Conservation (phyloP, 257 asterid species). For the Solanum chmielewskii region DNA sequence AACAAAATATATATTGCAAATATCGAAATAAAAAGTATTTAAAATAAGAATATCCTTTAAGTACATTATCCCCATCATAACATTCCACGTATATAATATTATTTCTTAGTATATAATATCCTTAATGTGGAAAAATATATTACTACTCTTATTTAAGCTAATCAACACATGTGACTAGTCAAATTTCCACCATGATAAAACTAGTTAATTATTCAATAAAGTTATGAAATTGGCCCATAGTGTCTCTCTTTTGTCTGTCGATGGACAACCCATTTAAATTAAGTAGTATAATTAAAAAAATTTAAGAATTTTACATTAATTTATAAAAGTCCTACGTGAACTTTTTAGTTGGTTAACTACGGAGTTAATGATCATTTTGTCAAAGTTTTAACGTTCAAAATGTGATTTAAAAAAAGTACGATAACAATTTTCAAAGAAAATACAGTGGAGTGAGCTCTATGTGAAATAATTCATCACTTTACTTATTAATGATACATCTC, state of each 20-base stretch:
- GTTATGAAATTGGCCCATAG: neutral
- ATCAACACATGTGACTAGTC: neutral
- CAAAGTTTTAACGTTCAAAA: neutral
- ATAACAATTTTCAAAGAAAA: too few species aligned
- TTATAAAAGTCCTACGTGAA: neutral
- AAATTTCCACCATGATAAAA: neutral
- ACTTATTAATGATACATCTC: neutral
- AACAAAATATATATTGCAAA: neutral
- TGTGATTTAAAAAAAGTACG: neutral
- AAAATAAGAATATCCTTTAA: neutral
- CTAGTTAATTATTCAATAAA: neutral
- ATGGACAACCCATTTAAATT: neutral
- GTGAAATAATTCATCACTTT: neutral
- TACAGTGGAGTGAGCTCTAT: neutral
- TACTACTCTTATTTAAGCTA: neutral
- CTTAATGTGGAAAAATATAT: too few species aligned
- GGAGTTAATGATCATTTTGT: neutral
- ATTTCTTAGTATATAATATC: neutral
- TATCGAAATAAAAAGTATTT: neutral
- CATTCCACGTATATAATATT: neutral
- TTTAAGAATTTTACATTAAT: neutral
- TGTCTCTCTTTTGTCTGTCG: neutral
- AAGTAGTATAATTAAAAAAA: neutral
- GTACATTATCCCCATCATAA: neutral
- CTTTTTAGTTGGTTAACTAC: neutral